A percentile compares a stretch with the other conserved stretches of the same genome.
Conservation (phyloP, 805 yeast genomes). For the Grigorovia yakushimaensis region DNA sequence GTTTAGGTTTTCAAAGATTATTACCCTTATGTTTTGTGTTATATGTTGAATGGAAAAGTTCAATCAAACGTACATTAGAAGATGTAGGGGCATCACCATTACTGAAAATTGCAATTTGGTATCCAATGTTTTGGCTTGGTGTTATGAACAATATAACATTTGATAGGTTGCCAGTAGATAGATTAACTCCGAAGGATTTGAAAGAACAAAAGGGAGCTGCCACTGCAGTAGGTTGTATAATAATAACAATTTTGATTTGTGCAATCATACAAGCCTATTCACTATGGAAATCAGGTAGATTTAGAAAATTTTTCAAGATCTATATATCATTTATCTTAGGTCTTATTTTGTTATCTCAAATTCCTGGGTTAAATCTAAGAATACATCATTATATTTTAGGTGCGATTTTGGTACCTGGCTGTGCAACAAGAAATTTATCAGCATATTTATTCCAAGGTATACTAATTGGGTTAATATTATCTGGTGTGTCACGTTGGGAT, state of each 20-base stretch:
- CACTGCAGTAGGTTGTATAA: constrained; percentile 47
- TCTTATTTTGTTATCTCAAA: constrained; percentile 34
- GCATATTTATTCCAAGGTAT: constrained; percentile 79
- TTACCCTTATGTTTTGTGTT: constrained; percentile 66
- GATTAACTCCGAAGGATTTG: constrained; percentile 65
- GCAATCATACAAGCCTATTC: constrained; percentile 65
- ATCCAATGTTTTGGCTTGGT: constrained; percentile 76
- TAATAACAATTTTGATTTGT: constrained; percentile 39
- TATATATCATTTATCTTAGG: constrained; percentile 40
- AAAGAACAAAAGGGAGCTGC: constrained; percentile 70
- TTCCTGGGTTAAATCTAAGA: constrained; percentile 66
- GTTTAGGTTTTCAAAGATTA: constrained; percentile 63
- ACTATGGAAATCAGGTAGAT: constrained; percentile 70
- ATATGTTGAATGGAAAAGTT: constrained; percentile 56
- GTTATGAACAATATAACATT: constrained; percentile 78
- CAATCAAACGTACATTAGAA: constrained; percentile 41
- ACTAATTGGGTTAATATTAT: constrained; percentile 64
- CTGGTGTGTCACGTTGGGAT: constrained; percentile 91
- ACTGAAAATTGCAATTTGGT: constrained; percentile 45
- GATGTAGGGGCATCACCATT: constrained; percentile 32
- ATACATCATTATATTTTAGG: constrained; percentile 80
- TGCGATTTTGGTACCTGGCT: constrained; percentile 70
- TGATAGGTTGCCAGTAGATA: constrained; percentile 79
- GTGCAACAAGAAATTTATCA: constrained; percentile 60
- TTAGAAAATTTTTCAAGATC: constrained; percentile 45